These are phyloP conservation scores for Candida nitratophila DNA, from an alignment of 805 yeast species.

Conservation along the genomic window DNA sequence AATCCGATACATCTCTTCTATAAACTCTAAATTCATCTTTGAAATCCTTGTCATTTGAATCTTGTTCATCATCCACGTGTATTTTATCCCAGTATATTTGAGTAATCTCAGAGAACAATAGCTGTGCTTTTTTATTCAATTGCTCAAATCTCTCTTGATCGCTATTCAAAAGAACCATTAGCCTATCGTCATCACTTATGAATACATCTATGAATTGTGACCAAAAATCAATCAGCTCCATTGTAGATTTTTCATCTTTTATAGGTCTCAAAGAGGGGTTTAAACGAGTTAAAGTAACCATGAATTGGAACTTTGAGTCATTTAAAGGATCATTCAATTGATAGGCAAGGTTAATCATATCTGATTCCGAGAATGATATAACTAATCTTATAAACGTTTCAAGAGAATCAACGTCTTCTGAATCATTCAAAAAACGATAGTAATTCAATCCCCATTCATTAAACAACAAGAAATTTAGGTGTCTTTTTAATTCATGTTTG, in stretches of 20 bases:
- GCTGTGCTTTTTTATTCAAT: conserved; percentile 25
- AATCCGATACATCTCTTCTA: conserved; percentile 69
- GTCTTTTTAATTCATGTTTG: conserved; percentile 21
- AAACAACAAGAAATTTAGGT: conserved; percentile 31
- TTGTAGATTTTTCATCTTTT: conserved; percentile 50
- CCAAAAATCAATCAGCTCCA: conserved; percentile 62
- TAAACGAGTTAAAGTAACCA: conserved; percentile 47
- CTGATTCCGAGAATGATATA: conserved; percentile 39
- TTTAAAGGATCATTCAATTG: conserved; percentile 29
- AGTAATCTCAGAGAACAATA: conserved; percentile 45
- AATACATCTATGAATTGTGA: conserved; percentile 53
- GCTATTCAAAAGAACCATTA: conserved; percentile 25
- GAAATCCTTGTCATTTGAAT: conserved; percentile 16
- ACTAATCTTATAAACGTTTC: conserved; percentile 38
- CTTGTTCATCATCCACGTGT: conserved; percentile 31
- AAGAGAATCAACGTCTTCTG: conserved; percentile 31
- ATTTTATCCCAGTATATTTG: conserved; percentile 64
- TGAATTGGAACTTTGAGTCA: conserved; percentile 37
- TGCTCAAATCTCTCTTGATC: conserved; percentile 22
- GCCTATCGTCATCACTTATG: conserved; percentile 38
- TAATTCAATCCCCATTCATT: conserved; percentile 38
- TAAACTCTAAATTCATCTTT: conserved; percentile 58
- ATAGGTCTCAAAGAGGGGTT: conserved; percentile 44
- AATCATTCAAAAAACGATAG: conserved; percentile 22
- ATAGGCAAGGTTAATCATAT: conserved; percentile 34